phyloP scores from a whole-genome alignment of 495 filamentous ascomycete genomes.

The Penicillium coprophilum region DNA sequence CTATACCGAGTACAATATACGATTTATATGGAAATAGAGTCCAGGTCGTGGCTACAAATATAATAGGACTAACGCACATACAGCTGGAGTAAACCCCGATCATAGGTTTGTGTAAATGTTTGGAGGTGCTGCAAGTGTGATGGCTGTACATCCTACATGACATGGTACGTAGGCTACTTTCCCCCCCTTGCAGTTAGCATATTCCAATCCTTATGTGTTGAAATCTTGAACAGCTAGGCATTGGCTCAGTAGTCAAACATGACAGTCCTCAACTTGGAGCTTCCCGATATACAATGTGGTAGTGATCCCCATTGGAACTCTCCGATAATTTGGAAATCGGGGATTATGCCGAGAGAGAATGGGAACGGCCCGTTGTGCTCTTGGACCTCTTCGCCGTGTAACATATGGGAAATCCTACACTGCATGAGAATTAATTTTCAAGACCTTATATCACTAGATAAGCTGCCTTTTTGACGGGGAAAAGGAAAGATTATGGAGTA shows the following conservation, averaged over 20 bases:
- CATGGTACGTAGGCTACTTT: neutral
- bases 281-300: too few species aligned
- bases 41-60: neutral
- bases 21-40: neutral
- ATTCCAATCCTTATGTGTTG: neutral
- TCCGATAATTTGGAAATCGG: neutral
- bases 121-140: conserved; percentile 4
- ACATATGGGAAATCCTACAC: neutral
- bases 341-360: conserved; percentile 6
- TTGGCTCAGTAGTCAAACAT: conserved; percentile 6
- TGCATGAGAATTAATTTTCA: too few species aligned
- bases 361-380: conserved; percentile 7
- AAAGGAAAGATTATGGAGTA: too few species aligned
- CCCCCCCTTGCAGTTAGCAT: conserved; percentile 3
- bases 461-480: too few species aligned
- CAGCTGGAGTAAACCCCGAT: neutral
- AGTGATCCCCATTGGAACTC: too few species aligned
- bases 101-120: neutral
- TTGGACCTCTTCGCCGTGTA: neutral
- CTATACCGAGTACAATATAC: neutral
- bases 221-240: too few species aligned
- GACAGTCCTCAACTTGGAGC: neutral
- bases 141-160: conserved; percentile 1
- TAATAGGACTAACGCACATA: neutral
- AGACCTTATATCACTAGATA: too few species aligned